Percentiles rank a stretch among this genome's conserved stretches.
phyloP scores from a whole-genome alignment of 176 grass and related monocot genomes.

The Oryza australiensis region DNA sequence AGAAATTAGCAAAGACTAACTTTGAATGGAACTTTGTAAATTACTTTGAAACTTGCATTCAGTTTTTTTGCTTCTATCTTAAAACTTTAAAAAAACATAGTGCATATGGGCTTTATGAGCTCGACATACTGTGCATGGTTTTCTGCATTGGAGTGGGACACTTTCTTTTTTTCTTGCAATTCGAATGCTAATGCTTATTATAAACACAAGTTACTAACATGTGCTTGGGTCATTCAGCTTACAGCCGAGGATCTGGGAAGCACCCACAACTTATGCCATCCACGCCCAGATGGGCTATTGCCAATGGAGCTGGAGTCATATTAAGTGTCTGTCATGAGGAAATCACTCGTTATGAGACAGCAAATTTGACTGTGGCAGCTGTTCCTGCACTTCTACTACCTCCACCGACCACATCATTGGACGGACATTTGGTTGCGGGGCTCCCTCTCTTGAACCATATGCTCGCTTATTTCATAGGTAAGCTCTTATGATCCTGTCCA shows the following conservation, averaged over 20 bases:
- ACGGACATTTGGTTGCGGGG: constrained; percentile 92
- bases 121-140: background rate
- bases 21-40: background rate
- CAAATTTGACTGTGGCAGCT: constrained; percentile 94
- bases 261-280: constrained; percentile 99
- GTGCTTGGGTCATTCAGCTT: constrained; percentile 53
- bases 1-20: background rate
- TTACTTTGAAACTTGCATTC: background rate
- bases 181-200: constrained; percentile 7
- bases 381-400: constrained; percentile 96
- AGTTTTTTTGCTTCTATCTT: background rate
- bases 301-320: constrained; percentile 99
- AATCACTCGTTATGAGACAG: constrained; percentile 88
- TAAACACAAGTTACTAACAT: constrained; percentile 2
- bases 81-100: background rate
- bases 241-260: constrained; percentile 90
- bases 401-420: constrained; percentile 88
- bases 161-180: background rate
- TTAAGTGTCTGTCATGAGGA: constrained; percentile 98
- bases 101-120: background rate
- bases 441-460: constrained; percentile 91
- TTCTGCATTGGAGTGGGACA: background rate
- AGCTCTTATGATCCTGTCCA: constrained; percentile 18
- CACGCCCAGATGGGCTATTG: constrained; percentile 99
- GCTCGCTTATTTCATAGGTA: constrained; percentile 97